phyloP scores from a whole-genome alignment of 257 asterid species.

The Solanum chilense region DNA sequence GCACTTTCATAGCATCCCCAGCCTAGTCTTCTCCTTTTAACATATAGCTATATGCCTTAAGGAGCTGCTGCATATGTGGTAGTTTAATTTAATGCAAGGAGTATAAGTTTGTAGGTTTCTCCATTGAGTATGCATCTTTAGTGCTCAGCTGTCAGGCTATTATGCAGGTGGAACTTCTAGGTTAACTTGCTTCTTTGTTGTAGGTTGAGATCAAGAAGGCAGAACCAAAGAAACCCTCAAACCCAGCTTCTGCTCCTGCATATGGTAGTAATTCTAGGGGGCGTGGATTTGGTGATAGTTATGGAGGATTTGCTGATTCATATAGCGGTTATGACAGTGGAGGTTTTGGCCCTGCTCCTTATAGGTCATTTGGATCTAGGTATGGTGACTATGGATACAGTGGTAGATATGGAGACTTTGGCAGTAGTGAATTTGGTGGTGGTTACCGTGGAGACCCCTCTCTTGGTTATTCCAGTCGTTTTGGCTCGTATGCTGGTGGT shows the following conservation, averaged over 20 bases:
- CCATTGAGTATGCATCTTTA: constrained; percentile 8
- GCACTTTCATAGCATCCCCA: not conserved
- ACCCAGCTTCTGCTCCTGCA: constrained; percentile 71
- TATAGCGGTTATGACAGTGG: constrained; percentile 67
- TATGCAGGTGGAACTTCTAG: constrained; percentile 52
- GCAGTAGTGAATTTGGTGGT: constrained; percentile 54
- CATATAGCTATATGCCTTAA: not conserved
- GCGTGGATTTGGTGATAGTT: constrained; percentile 70
- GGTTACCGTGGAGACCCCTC: constrained; percentile 75
- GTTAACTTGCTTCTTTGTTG: constrained; percentile 96
- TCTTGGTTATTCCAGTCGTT: constrained; percentile 68
- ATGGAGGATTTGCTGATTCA: constrained; percentile 59
- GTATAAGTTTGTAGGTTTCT: not conserved
- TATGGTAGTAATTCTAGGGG: constrained; percentile 94
- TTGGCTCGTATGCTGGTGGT: constrained; percentile 70
- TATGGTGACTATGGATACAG: constrained; percentile 71
- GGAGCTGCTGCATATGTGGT: not conserved
- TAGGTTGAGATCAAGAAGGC: constrained; percentile 99
- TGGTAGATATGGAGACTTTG: constrained; percentile 75
- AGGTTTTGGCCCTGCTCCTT: constrained; percentile 78
- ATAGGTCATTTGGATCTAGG: constrained; percentile 91
- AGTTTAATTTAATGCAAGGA: not conserved
- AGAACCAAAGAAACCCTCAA: constrained; percentile 99
- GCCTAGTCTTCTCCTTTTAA: not conserved
- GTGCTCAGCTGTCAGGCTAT: constrained; percentile 26